Evolutionary conservation across 768 basidiomycete genomes (phyloP), one percentile per base, ranked within the genome.

Genomic region (Lentinus brumalis): DNA sequence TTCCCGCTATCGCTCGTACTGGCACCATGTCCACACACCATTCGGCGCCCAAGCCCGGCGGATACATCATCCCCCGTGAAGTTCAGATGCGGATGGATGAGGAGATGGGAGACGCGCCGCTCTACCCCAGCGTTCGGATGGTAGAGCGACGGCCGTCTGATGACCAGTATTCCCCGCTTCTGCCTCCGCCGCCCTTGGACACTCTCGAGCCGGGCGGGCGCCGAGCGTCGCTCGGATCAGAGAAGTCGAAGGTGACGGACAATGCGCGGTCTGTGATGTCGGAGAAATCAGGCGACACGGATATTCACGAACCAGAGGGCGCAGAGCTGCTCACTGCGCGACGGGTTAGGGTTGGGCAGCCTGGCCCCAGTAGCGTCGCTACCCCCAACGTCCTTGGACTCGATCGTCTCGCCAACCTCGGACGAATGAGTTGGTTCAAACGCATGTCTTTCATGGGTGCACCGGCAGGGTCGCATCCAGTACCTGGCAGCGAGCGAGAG

Each of bases 391-490:
- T 32, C 51, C 73, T 86, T 2, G 83, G 85, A 1, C 71, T 87
- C 4, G 72, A 80, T 30, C 80, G 81, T 6, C 57, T 72, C 3
- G 79, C 81, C 3, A 77, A 76, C 56, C 64, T 87, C 16, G 75
- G 78, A 14, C 78, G 86, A 39, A 62, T 79, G 60, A 87, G 85
- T 64, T 89, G 88, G 87, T 86, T 90, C 71, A 80, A 75, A 63
- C 69, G 74, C 52, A 67, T 72, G 66, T 70, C 70, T 0, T 65
- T 60, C 55, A 57, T 64, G 8, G 65, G 64, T 30, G 30, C 64
- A 10, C 54, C 53, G 5, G 29, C 52, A 2, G 61, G 47, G 45
- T 64, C 63, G 7, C 61, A 58, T 8, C 35, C 53, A 1, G n/a
- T 58, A 6, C 45, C 58, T 1, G 30, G 56, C 21, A 46, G 40